phyloP scores from a whole-genome alignment of 2,329 filamentous ascomycete genomes.

The Rhynchosporium agropyri region DNA sequence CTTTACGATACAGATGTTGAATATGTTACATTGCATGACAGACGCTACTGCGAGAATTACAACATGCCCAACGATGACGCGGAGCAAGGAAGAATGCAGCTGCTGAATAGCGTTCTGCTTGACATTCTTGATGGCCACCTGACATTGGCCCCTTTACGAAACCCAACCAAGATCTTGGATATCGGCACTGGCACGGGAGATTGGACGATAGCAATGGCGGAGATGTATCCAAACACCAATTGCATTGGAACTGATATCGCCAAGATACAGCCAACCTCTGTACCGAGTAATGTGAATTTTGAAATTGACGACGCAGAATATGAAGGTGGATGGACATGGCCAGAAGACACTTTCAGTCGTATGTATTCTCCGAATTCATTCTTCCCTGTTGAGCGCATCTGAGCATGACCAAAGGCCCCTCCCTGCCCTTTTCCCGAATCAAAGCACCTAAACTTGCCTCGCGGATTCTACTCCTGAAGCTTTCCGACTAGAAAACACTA shows the following conservation, averaged over 20 bases:
- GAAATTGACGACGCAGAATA: slow-evolving; percentile 61
- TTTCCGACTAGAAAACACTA: no score
- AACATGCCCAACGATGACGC: slow-evolving; percentile 42
- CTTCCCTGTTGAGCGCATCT: no score
- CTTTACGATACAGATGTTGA: slow-evolving; percentile 39
- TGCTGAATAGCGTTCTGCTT: slow-evolving; percentile 37
- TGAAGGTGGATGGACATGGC: slow-evolving; percentile 53
- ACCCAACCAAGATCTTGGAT: slow-evolving; percentile 47
- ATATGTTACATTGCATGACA: slow-evolving; percentile 51
- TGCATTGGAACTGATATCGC: slow-evolving; percentile 64
- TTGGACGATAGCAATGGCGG: slow-evolving; percentile 64
- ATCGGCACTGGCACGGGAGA: slow-evolving; percentile 63
- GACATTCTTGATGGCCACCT: slow-evolving; percentile 37
- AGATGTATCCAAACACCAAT: slow-evolving; percentile 49
- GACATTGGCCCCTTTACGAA: slow-evolving; percentile 43
- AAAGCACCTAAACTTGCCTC: no score
- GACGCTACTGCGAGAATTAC: slow-evolving; percentile 53
- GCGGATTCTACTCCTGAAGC: no score
- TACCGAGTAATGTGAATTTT: slow-evolving; percentile 65
- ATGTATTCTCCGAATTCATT: no score
- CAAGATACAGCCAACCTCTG: slow-evolving; percentile 59
- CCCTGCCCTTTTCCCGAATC: no score
- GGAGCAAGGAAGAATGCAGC: slow-evolving; percentile 39
- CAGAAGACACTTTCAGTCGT: slow-evolving; percentile 56
- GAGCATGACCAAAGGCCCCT: no score